phyloP scores from a whole-genome alignment of 768 basidiomycete genomes.

The Phanerochaete carnosa region DNA sequence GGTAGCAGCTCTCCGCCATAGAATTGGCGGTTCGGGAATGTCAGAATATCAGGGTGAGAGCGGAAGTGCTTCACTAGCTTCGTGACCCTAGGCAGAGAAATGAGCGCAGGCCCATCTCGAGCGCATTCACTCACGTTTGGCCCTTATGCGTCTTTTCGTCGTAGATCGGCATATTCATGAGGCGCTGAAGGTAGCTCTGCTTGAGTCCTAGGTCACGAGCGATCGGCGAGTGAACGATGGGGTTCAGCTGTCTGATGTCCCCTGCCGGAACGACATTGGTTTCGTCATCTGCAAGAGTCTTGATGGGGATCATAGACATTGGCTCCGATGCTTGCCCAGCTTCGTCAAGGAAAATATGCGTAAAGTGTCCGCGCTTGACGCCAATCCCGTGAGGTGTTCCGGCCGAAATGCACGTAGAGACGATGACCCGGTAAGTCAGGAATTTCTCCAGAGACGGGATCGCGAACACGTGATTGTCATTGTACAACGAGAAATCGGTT shows the following conservation, averaged over 20 bases:
- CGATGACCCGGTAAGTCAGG: slow-evolving; percentile 46
- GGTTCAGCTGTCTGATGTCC: slow-evolving; percentile 36
- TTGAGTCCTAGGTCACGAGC: slow-evolving; percentile 26
- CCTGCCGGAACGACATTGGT: slow-evolving; percentile 38
- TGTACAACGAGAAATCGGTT: slow-evolving; percentile 7
- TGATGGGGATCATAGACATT: slow-evolving; percentile 45
- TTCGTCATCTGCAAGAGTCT: slow-evolving; percentile 25
- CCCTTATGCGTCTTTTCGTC: slow-evolving; percentile 18
- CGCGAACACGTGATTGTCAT: slow-evolving; percentile 34
- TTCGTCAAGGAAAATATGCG: slow-evolving; percentile 62
- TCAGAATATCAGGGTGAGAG: slow-evolving; percentile 51
- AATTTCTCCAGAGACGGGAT: slow-evolving; percentile 41
- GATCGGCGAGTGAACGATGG: slow-evolving; percentile 30
- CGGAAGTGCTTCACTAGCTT: slow-evolving; percentile 59
- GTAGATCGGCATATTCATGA: slow-evolving; percentile 32
- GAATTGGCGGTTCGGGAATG: slow-evolving; percentile 50
- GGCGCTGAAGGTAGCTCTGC: slow-evolving; percentile 32
- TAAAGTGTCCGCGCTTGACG: slow-evolving; percentile 50
- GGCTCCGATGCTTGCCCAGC: slow-evolving; percentile 65
- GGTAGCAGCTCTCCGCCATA: slow-evolving; percentile 33
- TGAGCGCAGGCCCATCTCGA: slow-evolving; percentile 17
- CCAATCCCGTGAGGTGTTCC: slow-evolving; percentile 47
- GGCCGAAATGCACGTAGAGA: slow-evolving; percentile 56
- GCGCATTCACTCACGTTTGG: slow-evolving; percentile 26
- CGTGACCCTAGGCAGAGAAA: slow-evolving; percentile 39